Conservation (phyloP, 1,139 yeast species). For the Suhomyces choctaworum region DNA sequence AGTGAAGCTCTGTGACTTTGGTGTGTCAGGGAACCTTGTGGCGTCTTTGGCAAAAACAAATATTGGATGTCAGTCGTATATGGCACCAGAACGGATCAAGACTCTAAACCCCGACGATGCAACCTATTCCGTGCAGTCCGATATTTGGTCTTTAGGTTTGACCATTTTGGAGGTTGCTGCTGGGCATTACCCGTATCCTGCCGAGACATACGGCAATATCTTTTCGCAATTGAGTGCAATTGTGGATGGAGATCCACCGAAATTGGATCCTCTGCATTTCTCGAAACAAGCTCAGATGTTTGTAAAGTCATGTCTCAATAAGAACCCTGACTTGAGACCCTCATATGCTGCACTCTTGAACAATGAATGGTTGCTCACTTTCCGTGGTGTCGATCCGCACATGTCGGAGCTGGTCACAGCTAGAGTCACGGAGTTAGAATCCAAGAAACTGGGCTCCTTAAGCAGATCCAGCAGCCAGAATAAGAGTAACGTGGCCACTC, state of each 20-base stretch:
- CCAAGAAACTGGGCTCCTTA: conserved; percentile 19
- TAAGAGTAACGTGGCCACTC: conserved; percentile 6
- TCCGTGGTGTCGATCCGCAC: conserved; percentile 42
- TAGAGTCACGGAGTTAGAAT: conserved; percentile 34
- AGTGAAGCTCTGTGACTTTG: conserved; percentile 93
- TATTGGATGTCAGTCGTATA: conserved; percentile 96
- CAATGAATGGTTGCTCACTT: conserved; percentile 79
- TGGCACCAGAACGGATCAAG: conserved; percentile 98
- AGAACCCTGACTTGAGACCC: conserved; percentile 82
- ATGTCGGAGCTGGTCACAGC: conserved; percentile 42
- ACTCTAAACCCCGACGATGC: conserved; percentile 57
- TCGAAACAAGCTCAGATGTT: conserved; percentile 80
- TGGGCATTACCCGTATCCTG: conserved; percentile 93
- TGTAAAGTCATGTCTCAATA: conserved; percentile 76
- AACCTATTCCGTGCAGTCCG: conserved; percentile 91
- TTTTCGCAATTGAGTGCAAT: conserved; percentile 93
- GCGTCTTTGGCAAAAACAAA: conserved; percentile 95
- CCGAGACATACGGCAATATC: conserved; percentile 86
- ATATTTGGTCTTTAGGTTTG: conserved; percentile 93
- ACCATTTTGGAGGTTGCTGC: conserved; percentile 85
- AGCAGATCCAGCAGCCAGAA: conserved; percentile 15
- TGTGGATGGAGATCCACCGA: conserved; percentile 95
- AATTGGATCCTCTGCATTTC: conserved; percentile 52
- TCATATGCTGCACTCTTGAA: conserved; percentile 68
- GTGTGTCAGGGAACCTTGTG: conserved; percentile 92